Conservation (phyloP, 495 filamentous ascomycete genomes). For the Clohesyomyces aquaticus region DNA sequence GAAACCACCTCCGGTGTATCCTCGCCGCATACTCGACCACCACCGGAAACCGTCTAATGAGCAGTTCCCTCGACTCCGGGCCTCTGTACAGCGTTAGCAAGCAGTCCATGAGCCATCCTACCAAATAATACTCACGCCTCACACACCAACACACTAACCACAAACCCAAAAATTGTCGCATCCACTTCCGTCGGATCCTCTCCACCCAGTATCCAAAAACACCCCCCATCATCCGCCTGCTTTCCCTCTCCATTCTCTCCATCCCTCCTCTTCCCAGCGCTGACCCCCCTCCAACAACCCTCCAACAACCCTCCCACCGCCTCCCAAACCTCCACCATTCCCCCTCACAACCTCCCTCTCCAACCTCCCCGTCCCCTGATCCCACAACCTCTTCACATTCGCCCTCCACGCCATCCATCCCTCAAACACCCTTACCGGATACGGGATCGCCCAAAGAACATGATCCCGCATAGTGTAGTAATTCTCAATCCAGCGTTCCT, state of each 20-base stretch:
- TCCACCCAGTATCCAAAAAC: conserved; percentile 63
- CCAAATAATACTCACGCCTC: background rate
- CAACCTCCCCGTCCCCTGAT: conserved; percentile 60
- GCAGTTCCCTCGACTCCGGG: conserved; percentile 7
- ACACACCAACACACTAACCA: conserved; percentile 55
- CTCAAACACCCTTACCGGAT: conserved; percentile 57
- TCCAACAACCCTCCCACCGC: conserved; percentile 52
- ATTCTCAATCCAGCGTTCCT: conserved; percentile 62
- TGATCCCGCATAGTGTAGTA: conserved; percentile 64
- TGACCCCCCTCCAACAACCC: conserved; percentile 46
- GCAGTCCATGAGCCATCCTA: background rate
- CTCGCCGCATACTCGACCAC: conserved; percentile 60
- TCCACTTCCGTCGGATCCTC: conserved; percentile 61
- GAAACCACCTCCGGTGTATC: conserved; percentile 63
- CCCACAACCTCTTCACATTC: conserved; percentile 50
- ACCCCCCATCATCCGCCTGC: background rate
- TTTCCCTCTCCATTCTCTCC: background rate
- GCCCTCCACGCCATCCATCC: conserved; percentile 57
- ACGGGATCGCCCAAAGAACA: conserved; percentile 54
- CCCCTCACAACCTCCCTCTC: conserved; percentile 53
- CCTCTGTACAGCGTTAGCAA: background rate
- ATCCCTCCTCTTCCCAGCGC: too few relatives aligned
- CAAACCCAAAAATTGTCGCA: conserved; percentile 60
- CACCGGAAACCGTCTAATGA: conserved; percentile 48
- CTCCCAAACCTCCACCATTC: conserved; percentile 59